phyloP scores from a whole-genome alignment of 2,329 filamentous ascomycete species.

The Passalora sequoiae region DNA sequence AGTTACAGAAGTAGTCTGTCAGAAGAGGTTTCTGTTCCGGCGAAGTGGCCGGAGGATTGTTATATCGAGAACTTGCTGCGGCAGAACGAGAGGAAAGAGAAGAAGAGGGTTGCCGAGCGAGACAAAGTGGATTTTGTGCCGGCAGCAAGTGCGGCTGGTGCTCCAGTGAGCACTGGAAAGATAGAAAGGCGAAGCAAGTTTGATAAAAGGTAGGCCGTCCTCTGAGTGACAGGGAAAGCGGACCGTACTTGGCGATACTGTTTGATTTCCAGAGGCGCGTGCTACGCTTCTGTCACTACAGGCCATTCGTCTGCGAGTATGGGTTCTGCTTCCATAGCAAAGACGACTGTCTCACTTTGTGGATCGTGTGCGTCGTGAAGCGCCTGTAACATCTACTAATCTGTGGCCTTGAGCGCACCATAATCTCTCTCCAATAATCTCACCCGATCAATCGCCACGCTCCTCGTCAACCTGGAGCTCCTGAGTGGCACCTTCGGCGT shows the following conservation, averaged over 20 bases:
- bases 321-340: background rate
- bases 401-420: no score
- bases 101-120: slow-evolving; percentile 34
- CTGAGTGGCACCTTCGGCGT: background rate
- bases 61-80: slow-evolving; percentile 36
- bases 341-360: no score
- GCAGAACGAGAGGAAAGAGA: slow-evolving; percentile 36
- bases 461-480: no score
- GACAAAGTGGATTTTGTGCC: slow-evolving; percentile 32
- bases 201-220: slow-evolving; percentile 6
- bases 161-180: slow-evolving; percentile 1
- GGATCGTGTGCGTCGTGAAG: no score
- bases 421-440: no score
- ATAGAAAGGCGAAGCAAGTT: slow-evolving; percentile 15
- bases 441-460: no score
- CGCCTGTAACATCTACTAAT: no score
- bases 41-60: slow-evolving; percentile 39
- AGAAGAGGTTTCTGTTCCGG: slow-evolving; percentile 35
- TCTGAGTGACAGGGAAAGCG: no score
- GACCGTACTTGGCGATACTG: no score
- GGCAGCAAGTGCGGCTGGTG: slow-evolving; percentile 13
- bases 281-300: no score
- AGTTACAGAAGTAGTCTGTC: slow-evolving; percentile 61
- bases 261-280: background rate
- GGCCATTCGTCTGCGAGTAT: no score